Percentiles rank a stretch among this genome's conserved stretches.
Conservation (phyloP, 2,329 filamentous ascomycete species). For the Colletotrichum sp. region DNA sequence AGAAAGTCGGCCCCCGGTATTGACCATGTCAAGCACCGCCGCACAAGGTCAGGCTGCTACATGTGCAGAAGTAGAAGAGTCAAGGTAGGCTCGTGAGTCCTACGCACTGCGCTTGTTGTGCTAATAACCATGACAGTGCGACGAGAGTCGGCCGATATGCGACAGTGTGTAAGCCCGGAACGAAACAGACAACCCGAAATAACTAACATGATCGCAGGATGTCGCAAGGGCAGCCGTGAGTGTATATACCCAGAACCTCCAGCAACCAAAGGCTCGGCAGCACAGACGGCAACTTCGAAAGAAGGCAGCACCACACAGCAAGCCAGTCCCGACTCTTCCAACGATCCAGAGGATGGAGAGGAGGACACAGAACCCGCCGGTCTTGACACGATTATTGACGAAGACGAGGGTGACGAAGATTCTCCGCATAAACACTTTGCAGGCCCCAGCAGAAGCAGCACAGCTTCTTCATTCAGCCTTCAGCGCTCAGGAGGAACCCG, state of each 20-base stretch:
- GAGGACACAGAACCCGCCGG: conserved; percentile 39
- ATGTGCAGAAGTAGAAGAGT: conserved; percentile 90
- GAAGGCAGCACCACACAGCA: conserved; percentile 42
- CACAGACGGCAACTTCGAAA: conserved; percentile 39
- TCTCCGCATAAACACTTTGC: conserved; percentile 20
- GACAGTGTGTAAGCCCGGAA: conserved; percentile 61
- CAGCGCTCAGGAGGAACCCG: conserved; percentile 40
- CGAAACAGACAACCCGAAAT: conserved; percentile 14
- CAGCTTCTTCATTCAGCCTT: conserved; percentile 40
- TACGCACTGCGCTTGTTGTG: neutral
- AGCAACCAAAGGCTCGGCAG: conserved; percentile 42
- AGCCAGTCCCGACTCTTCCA: conserved; percentile 58
- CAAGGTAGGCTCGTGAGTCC: conserved; percentile 58
- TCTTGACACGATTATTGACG: conserved; percentile 60
- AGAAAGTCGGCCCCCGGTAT: conserved; percentile 55
- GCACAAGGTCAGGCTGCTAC: conserved; percentile 91
- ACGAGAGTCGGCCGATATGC: conserved; percentile 86
- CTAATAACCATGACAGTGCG: conserved; percentile 67
- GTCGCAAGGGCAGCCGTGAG: conserved; percentile 88
- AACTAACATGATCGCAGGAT: conserved; percentile 61
- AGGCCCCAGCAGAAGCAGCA: conserved; percentile 39
- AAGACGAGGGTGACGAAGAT: conserved; percentile 47
- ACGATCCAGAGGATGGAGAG: conserved; percentile 56
- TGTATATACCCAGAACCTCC: conserved; percentile 85
- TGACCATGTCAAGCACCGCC: conserved; percentile 88